Base-by-base conservation (phyloP, 2,329 filamentous ascomycete genomes). In the Xylariomycetidae sp. region DNA sequence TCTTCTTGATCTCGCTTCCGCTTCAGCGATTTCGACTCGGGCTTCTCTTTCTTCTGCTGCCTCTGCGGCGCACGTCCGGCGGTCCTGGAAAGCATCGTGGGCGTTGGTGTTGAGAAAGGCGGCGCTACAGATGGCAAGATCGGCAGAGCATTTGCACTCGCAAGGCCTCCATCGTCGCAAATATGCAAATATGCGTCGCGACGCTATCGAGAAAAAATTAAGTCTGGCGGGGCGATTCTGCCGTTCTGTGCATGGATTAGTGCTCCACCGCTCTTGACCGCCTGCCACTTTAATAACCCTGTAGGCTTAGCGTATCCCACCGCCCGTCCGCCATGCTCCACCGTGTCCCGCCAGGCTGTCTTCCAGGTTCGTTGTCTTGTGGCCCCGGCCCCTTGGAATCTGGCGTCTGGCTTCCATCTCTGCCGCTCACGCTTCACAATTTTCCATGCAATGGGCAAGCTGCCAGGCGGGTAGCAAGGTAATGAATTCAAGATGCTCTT, bases 1-100 rank as follows among this genome's bases (percentile, higher is more conserved):
- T 61, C 62, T 23, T 63, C 60, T 27, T 62, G 53, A 17, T 61
- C 58, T 8, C 63, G 52, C 43, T 67, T 65, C 25, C 64, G 53
- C 47, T 66, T 67, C 20, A 64, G 47, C 2, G 55, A 54, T 42
- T 58, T 60, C 6, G 46, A 24, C 29, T 52, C 53, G 22, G 46
- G 40, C 25, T 52, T 56, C 22, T 46, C 40, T 26, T 52, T 56
- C 23, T 50, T 49, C 15, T 47, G 48, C 27, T 50, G 51, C 35
- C 49, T 54, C 33, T 44, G 44, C 24, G 45, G 30, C 31, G 35
- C 34, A n/a, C 44, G 46, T 31, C 41, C 42, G 6, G 35, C 39
- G 18, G 46, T 35, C 26, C 38, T 41, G 33, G 46, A 35, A 34
- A 48, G 44, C 52, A 55, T 55, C 28, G 42, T 23, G 36, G 38